Base-by-base conservation (phyloP, 169 alveolate genomes). In the Cryptosporidium meleagridis region DNA sequence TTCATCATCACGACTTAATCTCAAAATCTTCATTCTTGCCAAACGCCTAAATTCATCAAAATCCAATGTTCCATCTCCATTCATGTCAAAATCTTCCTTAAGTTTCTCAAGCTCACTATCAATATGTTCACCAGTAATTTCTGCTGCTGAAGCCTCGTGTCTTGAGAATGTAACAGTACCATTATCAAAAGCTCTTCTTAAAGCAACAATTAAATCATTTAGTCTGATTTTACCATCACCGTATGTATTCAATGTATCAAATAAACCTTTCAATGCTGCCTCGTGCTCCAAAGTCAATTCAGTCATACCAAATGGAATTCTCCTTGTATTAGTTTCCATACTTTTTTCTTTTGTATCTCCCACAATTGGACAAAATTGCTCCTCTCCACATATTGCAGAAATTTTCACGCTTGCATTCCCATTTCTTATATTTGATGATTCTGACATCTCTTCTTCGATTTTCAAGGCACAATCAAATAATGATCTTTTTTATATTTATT, bases 111-210 rank as follows among this genome's bases (percentile, higher is more conserved):
- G 70, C 59, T 80, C 89, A 21, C 89, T 65, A 31, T 80, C 89
- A 26, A 80, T 80, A 21, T 80, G 89, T 26, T 80, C 89, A 18
- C 89, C 89, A 21, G 89, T 80, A 44, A 80, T 33, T 45, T 80
- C 89, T 26, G 89, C 89, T 21, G 89, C 89, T 41, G 75, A 62
- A 12, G 89, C 89, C 33, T 80, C 89, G n/a, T 80, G 75, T 10
- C 89, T 80, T 16, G 89, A 80, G 31, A 80, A 80, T 8, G 89
- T 80, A 6, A 80, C 89, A 55, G 89, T 80, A 3, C 89, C 89
- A 65, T 80, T 80, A 23, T 80, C 89, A 41, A 80, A 80, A 29
- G 89, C 89, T 29, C 89, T 69, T 35, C 89, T 80, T 35, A 80
- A 62, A 2, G 89, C 89, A 65, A 65, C 33, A 62, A 80, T 48